A percentile compares a stretch with the other conserved stretches of the same genome.
Evolutionary conservation across 495 filamentous ascomycete genomes (phyloP).

Genomic region (Penicillium cinerascens): DNA sequence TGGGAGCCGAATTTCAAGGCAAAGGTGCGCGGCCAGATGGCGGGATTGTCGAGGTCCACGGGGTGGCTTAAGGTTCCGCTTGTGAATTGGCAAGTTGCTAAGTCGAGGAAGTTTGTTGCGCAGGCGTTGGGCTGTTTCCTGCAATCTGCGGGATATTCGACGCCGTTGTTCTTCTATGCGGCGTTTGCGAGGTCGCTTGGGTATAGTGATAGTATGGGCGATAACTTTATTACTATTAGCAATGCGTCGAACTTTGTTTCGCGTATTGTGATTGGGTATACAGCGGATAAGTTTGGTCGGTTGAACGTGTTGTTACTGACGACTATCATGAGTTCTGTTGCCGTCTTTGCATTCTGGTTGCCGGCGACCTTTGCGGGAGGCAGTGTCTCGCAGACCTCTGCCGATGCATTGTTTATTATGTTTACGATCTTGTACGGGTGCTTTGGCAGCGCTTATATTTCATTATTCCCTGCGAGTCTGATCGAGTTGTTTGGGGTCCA

Average conservation of each 20-base stretch:
- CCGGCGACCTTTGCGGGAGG: conserved; percentile 26
- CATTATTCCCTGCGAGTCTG: conserved; percentile 40
- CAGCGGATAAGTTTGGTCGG: conserved; percentile 45
- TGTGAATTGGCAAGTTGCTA: conserved; percentile 36
- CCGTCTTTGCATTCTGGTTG: conserved; percentile 52
- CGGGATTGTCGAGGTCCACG: conserved; percentile 14
- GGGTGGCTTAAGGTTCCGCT: conserved; percentile 30
- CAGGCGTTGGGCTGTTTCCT: conserved; percentile 39
- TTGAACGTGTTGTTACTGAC: conserved; percentile 53
- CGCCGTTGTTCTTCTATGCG: conserved; percentile 43
- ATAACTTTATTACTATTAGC: conserved; percentile 50
- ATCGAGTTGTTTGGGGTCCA: conserved; percentile 57
- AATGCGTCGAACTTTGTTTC: conserved; percentile 55
- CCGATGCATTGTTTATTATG: conserved; percentile 43
- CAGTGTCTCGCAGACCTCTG: conserved; percentile 15
- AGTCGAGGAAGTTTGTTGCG: conserved; percentile 35
- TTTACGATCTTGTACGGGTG: conserved; percentile 54
- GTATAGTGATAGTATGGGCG: conserved; percentile 32
- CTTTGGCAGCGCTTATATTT: conserved; percentile 44
- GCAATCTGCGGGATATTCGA: conserved; percentile 43
- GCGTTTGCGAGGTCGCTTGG: conserved; percentile 41
- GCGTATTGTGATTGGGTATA: conserved; percentile 48
- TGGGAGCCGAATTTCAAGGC: conserved; percentile 44
- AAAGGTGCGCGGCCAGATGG: conserved; percentile 24
- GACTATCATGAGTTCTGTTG: conserved; percentile 40